Conservation (phyloP, 768 basidiomycete species). For the Mycena kentingensis region DNA sequence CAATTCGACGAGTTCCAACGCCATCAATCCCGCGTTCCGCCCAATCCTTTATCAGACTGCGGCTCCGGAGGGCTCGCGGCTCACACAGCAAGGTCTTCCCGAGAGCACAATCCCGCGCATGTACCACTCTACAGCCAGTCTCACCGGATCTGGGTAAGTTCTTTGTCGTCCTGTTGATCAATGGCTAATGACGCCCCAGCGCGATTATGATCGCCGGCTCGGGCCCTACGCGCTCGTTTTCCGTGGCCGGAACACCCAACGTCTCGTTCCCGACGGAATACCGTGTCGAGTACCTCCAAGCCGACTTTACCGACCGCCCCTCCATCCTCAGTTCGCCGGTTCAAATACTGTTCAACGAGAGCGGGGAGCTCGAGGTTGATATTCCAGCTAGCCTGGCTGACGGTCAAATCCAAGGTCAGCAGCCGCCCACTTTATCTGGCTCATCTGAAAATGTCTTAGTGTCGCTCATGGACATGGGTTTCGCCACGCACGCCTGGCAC, state of each 20-base stretch:
- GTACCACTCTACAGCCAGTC: conserved; percentile 60
- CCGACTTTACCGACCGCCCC: conserved; percentile 34
- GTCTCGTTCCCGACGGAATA: conserved; percentile 24
- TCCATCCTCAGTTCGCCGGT: conserved; percentile 27
- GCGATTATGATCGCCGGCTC: conserved; percentile 59
- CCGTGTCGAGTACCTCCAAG: conserved; percentile 36
- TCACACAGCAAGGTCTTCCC: conserved; percentile 47
- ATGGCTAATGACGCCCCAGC: conserved; percentile 24
- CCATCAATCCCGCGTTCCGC: conserved; percentile 13
- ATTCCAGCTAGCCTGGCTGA: conserved; percentile 29
- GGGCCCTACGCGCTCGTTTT: conserved; percentile 51
- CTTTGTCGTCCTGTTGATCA: not conserved
- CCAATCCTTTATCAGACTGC: conserved; percentile 40
- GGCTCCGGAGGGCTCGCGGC: conserved; percentile 50
- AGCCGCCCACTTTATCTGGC: not conserved
- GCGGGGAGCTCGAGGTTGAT: conserved; percentile 35
- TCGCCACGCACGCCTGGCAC: conserved; percentile 39
- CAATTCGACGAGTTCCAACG: conserved; percentile 24
- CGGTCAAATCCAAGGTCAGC: conserved; percentile 23
- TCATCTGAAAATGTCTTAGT: conserved; percentile 21
- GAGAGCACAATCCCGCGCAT: conserved; percentile 51
- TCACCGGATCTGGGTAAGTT: conserved; percentile 47
- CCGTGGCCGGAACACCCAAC: conserved; percentile 21
- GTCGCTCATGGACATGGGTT: conserved; percentile 38
- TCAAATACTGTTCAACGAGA: conserved; percentile 33